Percentiles rank a stretch among this genome's conserved stretches.
phyloP scores from a whole-genome alignment of 2,329 filamentous ascomycete species.

The Fusarium cyanostomum region DNA sequence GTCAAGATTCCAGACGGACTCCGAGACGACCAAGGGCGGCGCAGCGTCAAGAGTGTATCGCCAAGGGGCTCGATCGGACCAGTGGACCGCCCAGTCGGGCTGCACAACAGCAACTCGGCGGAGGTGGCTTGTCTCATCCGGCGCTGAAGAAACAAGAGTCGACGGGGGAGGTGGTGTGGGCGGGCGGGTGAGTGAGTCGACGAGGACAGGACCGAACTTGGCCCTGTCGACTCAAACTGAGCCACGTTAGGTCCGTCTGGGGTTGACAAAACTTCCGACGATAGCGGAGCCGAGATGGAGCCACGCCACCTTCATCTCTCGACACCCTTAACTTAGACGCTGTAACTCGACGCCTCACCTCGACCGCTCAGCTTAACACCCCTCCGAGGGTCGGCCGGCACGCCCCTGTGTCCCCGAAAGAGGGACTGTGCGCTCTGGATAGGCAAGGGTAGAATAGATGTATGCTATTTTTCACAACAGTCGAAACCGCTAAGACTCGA shows the following conservation, averaged over 20 bases:
- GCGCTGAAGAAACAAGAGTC: slow-evolving; percentile 41
- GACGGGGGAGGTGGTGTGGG: slow-evolving; percentile 36
- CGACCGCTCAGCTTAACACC: slow-evolving; percentile 19
- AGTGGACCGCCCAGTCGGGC: slow-evolving; percentile 42
- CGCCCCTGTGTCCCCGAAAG: slow-evolving; percentile 27
- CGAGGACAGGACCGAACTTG: slow-evolving; percentile 34
- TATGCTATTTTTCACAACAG: slow-evolving; percentile 45
- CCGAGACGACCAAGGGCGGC: slow-evolving; percentile 42
- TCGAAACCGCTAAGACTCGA: slow-evolving; percentile 42
- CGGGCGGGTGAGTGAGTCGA: slow-evolving; percentile 44
- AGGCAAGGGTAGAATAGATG: slow-evolving; percentile 32
- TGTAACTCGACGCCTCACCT: slow-evolving; percentile 31
- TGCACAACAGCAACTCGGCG: slow-evolving; percentile 40
- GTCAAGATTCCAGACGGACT: slow-evolving; percentile 33
- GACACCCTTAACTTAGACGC: slow-evolving; percentile 19
- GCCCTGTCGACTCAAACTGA: slow-evolving; percentile 42
- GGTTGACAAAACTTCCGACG: slow-evolving; percentile 45
- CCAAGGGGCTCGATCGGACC: slow-evolving; percentile 42
- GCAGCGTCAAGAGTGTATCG: slow-evolving; percentile 43
- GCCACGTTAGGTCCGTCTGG: slow-evolving; percentile 45
- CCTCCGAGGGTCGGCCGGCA: slow-evolving; percentile 23
- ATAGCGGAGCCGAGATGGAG: slow-evolving; percentile 33
- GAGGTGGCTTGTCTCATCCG: slow-evolving; percentile 45
- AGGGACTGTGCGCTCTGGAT: slow-evolving; percentile 24
- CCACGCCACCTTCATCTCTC: slow-evolving; percentile 32